Conservation (phyloP, 2,329 filamentous ascomycete genomes). For the Clarireedia hainanense region DNA sequence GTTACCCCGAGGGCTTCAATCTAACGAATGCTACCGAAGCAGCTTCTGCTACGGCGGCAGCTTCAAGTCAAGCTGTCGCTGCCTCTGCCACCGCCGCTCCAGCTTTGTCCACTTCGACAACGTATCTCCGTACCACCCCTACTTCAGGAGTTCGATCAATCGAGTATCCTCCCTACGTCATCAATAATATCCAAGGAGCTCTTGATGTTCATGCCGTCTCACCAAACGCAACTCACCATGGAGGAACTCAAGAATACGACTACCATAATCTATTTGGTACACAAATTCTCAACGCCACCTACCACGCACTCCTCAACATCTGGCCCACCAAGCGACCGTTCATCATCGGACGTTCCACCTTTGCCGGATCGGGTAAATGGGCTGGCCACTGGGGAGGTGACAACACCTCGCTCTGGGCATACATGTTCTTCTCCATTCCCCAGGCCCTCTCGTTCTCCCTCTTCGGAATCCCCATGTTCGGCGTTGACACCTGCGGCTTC, state of each 20-base stretch:
- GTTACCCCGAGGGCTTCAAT: slow-evolving; percentile 64
- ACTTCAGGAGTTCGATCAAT: slow-evolving; percentile 58
- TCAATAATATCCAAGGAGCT: slow-evolving; percentile 67
- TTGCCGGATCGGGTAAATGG: slow-evolving; percentile 66
- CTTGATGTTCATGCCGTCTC: slow-evolving; percentile 65
- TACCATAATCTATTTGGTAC: slow-evolving; percentile 74
- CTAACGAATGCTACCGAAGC: slow-evolving; percentile 62
- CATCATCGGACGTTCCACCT: slow-evolving; percentile 77
- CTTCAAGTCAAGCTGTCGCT: slow-evolving; percentile 38
- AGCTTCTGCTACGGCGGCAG: slow-evolving; percentile 46
- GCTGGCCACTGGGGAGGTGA: slow-evolving; percentile 80
- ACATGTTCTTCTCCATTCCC: slow-evolving; percentile 70
- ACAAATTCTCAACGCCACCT: slow-evolving; percentile 70
- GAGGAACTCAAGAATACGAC: slow-evolving; percentile 70
- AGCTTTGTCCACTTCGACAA: slow-evolving; percentile 27
- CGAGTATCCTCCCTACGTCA: slow-evolving; percentile 67
- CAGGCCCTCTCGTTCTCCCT: slow-evolving; percentile 69
- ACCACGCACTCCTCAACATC: slow-evolving; percentile 31
- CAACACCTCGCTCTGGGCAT: slow-evolving; percentile 62
- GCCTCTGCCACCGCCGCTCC: slow-evolving; percentile 30
- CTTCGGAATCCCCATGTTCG: slow-evolving; percentile 73
- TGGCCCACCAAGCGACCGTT: slow-evolving; percentile 63
- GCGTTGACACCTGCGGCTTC: slow-evolving; percentile 64
- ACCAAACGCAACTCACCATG: slow-evolving; percentile 69
- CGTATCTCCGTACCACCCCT: slow-evolving; percentile 50